Evolutionary conservation across 352 stramenopile species (phyloP).

Genomic region (Hyaloperonospora brassicae): DNA sequence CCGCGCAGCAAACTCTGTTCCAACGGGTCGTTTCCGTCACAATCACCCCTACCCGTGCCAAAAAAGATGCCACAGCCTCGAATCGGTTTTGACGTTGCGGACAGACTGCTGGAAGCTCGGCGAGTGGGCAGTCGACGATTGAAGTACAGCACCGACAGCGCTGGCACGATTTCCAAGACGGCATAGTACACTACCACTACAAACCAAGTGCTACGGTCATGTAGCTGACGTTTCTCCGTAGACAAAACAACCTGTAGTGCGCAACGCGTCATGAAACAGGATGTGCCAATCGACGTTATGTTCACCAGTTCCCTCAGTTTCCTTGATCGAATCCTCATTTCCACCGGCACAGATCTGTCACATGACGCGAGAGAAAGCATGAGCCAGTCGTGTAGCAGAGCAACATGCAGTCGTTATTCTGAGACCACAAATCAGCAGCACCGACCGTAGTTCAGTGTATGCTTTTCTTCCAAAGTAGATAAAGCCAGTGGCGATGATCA

Average conservation of each 20-base stretch:
- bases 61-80: conserved; percentile 39
- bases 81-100: conserved; percentile 37
- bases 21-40: conserved; percentile 25
- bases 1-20: conserved; percentile 44
- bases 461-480: conserved; percentile 73
- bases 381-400: background rate
- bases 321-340: conserved; percentile 69
- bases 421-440: background rate
- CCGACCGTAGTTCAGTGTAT: conserved; percentile 69
- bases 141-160: conserved; percentile 75
- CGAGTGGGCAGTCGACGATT: conserved; percentile 64
- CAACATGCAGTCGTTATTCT: background rate
- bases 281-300: conserved; percentile 79
- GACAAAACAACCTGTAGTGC: conserved; percentile 62
- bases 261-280: conserved; percentile 73
- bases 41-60: conserved; percentile 30
- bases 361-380: background rate
- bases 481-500: conserved; percentile 65
- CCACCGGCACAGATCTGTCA: conserved; percentile 66
- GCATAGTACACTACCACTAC: conserved; percentile 76
- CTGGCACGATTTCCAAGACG: conserved; percentile 70
- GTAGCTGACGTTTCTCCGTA: conserved; percentile 61
- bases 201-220: conserved; percentile 71
- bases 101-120: conserved; percentile 21
- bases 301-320: conserved; percentile 77